Evolutionary conservation across 2,329 filamentous ascomycete genomes (phyloP), one percentile per base, ranked within the genome.

Genomic region (Pezicula rhizophila): DNA sequence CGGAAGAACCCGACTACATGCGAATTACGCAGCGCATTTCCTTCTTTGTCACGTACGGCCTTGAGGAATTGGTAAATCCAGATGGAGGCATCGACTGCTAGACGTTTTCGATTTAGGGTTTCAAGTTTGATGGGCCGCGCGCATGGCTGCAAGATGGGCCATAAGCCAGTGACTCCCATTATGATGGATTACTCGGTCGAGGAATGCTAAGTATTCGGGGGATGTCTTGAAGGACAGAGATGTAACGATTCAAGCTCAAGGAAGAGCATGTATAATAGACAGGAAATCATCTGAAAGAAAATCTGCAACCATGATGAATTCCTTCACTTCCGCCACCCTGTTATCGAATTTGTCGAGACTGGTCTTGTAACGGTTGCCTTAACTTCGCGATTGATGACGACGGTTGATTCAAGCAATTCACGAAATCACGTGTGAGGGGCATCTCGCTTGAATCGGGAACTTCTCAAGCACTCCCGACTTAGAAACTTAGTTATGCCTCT

Each of bases 51-150:
- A 60, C 93, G 91, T 10, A 99, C 93, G 8, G 95, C 93, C 72
- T 99, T 99, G 60, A 99, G 82, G 64, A 99, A 99, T 65, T 99
- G 93, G 75, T 99, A 99, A 60, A 99, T 97, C 93, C 93, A 99
- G 66, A 99, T 99, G 11, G 91, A 96, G 50, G 95, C 93, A 70
- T 99, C 93, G 57, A 99, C 89, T 42, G 93, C 95, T 44, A 99
- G 85, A 14, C 93, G 89, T 71, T 96, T 96, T 59, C 87, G 89
- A 68, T 97, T 97, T 52, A 99, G 82, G 12, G 92, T 96, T 60
- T 95, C 91, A 60, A 99, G 85, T 68, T 96, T 96, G 54, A 95
- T 95, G 17, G 93, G 95, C 34, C 93, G 87, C 42, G 93, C 93
- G 65, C 90, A 96, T 41, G 93, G 93, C 70, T 96, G 89, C 56